Evolutionary conservation across 2,329 filamentous ascomycete genomes (phyloP).

Genomic region (Paraconiothyrium sp.): DNA sequence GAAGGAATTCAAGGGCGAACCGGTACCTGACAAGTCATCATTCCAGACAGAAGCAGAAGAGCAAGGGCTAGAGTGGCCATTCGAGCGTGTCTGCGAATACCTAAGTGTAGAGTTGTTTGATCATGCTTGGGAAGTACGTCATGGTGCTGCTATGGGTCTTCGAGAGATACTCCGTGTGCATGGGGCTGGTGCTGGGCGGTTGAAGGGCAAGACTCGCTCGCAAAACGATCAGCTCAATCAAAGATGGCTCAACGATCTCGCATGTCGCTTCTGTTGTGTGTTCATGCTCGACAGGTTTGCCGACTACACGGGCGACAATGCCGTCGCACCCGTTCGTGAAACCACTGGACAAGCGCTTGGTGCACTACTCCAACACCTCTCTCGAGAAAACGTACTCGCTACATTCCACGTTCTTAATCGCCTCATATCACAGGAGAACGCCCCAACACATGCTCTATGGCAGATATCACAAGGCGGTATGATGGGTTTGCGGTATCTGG

Average conservation of each 20-base stretch:
- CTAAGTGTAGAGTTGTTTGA: conserved; percentile 95
- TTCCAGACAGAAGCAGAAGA: conserved; percentile 80
- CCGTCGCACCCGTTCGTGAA: conserved; percentile 94
- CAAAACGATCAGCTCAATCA: conserved; percentile 85
- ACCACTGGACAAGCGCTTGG: conserved; percentile 94
- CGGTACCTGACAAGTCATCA: conserved; percentile 83
- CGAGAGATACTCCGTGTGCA: conserved; percentile 93
- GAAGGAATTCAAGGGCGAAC: conserved; percentile 90
- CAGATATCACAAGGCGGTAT: conserved; percentile 97
- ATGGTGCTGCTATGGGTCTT: conserved; percentile 94
- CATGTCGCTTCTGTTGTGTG: conserved; percentile 93
- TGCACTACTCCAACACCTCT: conserved; percentile 85
- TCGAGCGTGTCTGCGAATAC: conserved; percentile 91
- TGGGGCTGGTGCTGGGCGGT: conserved; percentile 84
- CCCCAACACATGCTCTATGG: conserved; percentile 77
- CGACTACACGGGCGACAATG: conserved; percentile 97
- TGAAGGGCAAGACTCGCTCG: conserved; percentile 71
- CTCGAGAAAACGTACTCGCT: conserved; percentile 78
- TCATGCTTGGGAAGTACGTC: conserved; percentile 90
- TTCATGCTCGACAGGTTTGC: conserved; percentile 98
- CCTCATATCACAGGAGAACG: conserved; percentile 89
- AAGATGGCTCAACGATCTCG: conserved; percentile 90
- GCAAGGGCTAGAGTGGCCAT: conserved; percentile 90
- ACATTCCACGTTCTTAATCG: conserved; percentile 86
- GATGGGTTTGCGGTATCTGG: conserved; percentile 94